A percentile compares a stretch with the other conserved stretches of the same genome.
phyloP scores from a whole-genome alignment of 2,329 filamentous ascomycete species.

The Apiospora rasikravindrae region DNA sequence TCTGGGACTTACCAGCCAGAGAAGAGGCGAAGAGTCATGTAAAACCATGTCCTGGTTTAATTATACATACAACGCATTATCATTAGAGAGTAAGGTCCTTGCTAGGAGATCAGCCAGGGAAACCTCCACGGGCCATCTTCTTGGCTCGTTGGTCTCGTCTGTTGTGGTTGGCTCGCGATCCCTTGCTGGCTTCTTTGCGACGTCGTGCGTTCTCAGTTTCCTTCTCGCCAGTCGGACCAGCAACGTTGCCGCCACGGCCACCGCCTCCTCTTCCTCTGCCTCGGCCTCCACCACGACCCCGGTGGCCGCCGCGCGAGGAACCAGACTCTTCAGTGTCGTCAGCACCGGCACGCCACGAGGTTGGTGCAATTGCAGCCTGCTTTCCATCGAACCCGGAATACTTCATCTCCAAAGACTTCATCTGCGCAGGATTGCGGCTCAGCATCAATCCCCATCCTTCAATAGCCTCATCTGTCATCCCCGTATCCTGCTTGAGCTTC shows the following conservation, averaged over 20 bases:
- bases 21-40: constrained; percentile 35
- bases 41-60: constrained; percentile 9
- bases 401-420: constrained; percentile 73
- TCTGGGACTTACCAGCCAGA: constrained; percentile 16
- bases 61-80: neutral
- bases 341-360: constrained; percentile 65
- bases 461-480: constrained; percentile 91
- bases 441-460: constrained; percentile 96
- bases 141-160: constrained; percentile 72
- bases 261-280: constrained; percentile 55
- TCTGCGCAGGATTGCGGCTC: constrained; percentile 69
- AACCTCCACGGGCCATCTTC: constrained; percentile 66
- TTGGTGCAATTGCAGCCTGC: constrained; percentile 69
- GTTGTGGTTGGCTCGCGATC: constrained; percentile 84
- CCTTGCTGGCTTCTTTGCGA: constrained; percentile 82
- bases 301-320: constrained; percentile 47
- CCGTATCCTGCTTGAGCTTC: constrained; percentile 74
- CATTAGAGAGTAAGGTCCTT: neutral
- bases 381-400: constrained; percentile 68
- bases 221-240: constrained; percentile 70
- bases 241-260: constrained; percentile 63
- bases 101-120: constrained; percentile 30
- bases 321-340: constrained; percentile 62
- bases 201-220: constrained; percentile 74
- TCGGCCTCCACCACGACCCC: constrained; percentile 46